A percentile compares a stretch with the other conserved stretches of the same genome.
Conservation (phyloP, 1,284 basidiomycete genomes). For the Moesziomyces aphidis region DNA sequence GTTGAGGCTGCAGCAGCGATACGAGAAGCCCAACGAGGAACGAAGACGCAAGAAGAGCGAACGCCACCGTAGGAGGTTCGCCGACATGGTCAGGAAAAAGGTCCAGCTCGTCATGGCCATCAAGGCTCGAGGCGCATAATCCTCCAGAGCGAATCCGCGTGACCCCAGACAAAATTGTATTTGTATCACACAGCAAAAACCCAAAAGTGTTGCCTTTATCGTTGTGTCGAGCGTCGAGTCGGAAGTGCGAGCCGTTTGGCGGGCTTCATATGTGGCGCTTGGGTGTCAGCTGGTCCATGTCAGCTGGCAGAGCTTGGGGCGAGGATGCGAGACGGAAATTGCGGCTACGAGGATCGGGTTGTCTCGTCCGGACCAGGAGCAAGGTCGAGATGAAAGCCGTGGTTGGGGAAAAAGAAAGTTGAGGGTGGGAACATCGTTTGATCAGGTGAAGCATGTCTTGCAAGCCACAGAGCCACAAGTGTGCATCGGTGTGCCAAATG, state of each 20-base stretch:
- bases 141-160: not conserved
- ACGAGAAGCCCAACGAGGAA: slow-evolving; percentile 66
- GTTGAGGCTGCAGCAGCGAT: slow-evolving; percentile 58
- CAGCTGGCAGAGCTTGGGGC: too few relatives aligned
- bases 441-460: too few relatives aligned
- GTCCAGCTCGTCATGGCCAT: slow-evolving; percentile 66
- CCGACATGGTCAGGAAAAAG: slow-evolving; percentile 65
- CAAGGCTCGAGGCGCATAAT: slow-evolving; percentile 60
- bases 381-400: too few relatives aligned
- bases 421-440: too few relatives aligned
- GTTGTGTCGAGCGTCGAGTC: not conserved
- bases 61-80: slow-evolving; percentile 64
- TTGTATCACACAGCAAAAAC: slow-evolving; percentile 3
- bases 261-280: too few relatives aligned
- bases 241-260: not conserved
- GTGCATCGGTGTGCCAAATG: too few relatives aligned
- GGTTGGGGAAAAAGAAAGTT: too few relatives aligned
- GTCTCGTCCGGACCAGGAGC: too few relatives aligned
- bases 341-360: too few relatives aligned
- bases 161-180: not conserved
- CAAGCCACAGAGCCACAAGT: too few relatives aligned
- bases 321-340: too few relatives aligned
- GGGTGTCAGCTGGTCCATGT: too few relatives aligned
- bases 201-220: not conserved
- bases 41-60: slow-evolving; percentile 63